Base-by-base conservation (phyloP, 306 rosid species). In the Canavalia ensiformis region DNA sequence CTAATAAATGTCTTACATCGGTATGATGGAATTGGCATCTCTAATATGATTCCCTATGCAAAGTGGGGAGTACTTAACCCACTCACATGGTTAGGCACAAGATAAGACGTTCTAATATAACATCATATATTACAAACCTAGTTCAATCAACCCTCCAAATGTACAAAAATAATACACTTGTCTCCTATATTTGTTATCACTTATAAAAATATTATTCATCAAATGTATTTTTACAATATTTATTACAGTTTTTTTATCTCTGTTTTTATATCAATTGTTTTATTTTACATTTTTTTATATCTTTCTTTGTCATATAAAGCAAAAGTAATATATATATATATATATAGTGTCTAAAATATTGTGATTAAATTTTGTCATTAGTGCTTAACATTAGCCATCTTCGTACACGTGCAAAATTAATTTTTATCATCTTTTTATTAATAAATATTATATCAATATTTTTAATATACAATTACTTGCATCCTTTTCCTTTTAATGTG, bases 1-100 rank as follows among this genome's bases (percentile, higher is more conserved):
- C 56, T 34, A 34, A 33, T 28, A 28, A 55, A 46, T 37, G 50
- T 73, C 13, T 58, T 68, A 12, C 6, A n/a, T 72, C 63, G 64
- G 6, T 44, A 30, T 65, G 75, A 74, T 64, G 60, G 31, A 54
- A 74, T 74, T 74, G 45, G 51, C 80, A 44, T 81, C 37, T 45
- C 33, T 80, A 5, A 42, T 68, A 4, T 46, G 28, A 30, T 68
- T 45, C 79, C 29, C 35, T 13, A 52, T 72, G 50, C 41, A 51
- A 52, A 51, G 68, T 62, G 73, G 35, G 37, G 37, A 55, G 68
- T 58, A 10, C 57, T 34, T 68, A 10, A 25, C 54, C 55, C 9
- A n/a, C 55, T 41, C 3, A 8, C 47, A 33, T 1, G 12, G 11
- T 58, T 28, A 67, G 13, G 3, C 54, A 46, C 35, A 1, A 56